Conservation (phyloP, 805 yeast genomes). For the Cyberlindnera maclurae region DNA sequence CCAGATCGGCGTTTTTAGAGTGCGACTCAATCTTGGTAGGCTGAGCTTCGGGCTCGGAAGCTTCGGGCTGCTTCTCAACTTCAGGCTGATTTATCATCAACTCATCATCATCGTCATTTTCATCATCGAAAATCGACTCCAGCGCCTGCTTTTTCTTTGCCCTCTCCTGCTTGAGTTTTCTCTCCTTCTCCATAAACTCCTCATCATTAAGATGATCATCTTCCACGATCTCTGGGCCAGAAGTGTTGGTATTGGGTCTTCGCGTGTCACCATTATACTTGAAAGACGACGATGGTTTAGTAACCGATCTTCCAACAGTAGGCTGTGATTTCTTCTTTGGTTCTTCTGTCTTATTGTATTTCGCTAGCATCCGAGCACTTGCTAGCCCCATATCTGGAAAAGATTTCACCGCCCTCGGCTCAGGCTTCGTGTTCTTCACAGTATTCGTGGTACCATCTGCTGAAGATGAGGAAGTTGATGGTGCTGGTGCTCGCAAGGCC, state of each 20-base stretch:
- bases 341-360: constrained; percentile 6
- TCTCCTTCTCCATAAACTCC: constrained; percentile 9
- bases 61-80: background rate
- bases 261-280: constrained; percentile 2
- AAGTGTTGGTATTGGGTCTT: constrained; percentile 10
- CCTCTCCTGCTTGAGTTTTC: constrained; percentile 6
- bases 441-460: no score
- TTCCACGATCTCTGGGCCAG: constrained; percentile 6
- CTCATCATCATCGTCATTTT: background rate
- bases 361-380: constrained; percentile 12
- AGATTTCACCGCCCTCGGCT: background rate
- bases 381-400: constrained; percentile 17
- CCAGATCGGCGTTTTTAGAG: constrained; percentile 11
- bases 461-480: background rate
- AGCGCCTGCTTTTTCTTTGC: constrained; percentile 20
- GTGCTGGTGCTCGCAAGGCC: background rate
- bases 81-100: background rate
- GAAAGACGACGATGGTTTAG: background rate
- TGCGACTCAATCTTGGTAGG: constrained; percentile 1
- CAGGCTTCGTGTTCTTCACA: no score
- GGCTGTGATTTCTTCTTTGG: constrained; percentile 8
- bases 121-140: constrained; percentile 30
- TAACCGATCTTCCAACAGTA: constrained; percentile 10
- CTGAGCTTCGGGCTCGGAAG: no score
- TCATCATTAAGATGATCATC: constrained; percentile 13